A percentile compares a stretch with the other conserved stretches of the same genome.
Conservation (phyloP, 2,329 filamentous ascomycete species). For the Dryadomyces sulphureus region DNA sequence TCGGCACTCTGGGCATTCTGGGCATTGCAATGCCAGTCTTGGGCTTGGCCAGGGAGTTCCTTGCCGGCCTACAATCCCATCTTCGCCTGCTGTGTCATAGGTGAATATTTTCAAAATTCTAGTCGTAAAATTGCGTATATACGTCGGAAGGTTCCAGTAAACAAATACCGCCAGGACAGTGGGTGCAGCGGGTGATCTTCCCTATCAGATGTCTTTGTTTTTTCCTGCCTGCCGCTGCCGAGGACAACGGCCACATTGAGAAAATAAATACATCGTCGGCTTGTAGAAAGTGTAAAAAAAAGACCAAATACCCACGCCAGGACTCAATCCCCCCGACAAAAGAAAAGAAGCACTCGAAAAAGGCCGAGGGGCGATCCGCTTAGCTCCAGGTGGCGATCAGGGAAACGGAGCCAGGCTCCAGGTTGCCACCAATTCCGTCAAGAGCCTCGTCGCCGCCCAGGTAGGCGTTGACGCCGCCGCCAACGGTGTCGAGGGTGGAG, state of each 20-base stretch:
- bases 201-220: background rate
- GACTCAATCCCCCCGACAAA: background rate
- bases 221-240: background rate
- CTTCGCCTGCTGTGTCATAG: too few species aligned
- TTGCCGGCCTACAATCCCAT: too few species aligned
- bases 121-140: background rate
- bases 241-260: background rate
- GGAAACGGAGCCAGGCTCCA: slow-evolving; percentile 12
- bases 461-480: slow-evolving; percentile 19
- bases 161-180: background rate
- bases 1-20: too few species aligned
- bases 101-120: background rate
- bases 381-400: slow-evolving; percentile 11
- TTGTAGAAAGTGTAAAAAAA: background rate
- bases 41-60: too few species aligned
- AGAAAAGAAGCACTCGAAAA: background rate
- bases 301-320: background rate
- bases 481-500: slow-evolving; percentile 18
- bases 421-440: slow-evolving; percentile 22
- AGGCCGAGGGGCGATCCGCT: background rate
- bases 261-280: background rate
- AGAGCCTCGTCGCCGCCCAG: slow-evolving; percentile 17
- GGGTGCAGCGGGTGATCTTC: background rate
- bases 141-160: background rate
- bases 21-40: too few species aligned